Conservation (phyloP, 768 basidiomycete species). For the Vararia minispora region DNA sequence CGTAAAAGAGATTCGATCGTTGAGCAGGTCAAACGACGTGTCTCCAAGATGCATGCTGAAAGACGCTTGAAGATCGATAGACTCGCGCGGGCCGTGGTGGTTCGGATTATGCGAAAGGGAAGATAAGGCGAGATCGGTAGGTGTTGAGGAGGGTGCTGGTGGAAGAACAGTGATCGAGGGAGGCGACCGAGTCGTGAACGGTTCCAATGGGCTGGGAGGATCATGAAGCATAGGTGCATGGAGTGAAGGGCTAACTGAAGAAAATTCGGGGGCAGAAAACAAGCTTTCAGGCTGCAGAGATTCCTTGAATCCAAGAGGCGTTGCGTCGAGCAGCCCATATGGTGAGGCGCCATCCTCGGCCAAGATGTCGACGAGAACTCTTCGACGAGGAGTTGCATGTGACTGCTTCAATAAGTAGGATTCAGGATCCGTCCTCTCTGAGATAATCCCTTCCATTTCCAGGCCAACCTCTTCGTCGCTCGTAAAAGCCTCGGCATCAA, state of each 20-base stretch:
- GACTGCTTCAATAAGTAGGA: not conserved
- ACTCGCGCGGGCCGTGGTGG: constrained; percentile 10
- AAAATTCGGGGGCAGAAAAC: constrained; percentile 3
- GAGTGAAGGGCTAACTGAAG: constrained; percentile 11
- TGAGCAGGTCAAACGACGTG: constrained; percentile 13
- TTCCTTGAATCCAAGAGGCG: not conserved
- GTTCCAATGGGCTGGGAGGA: constrained; percentile 12
- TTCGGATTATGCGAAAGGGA: not conserved
- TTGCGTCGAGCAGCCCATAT: constrained; percentile 2
- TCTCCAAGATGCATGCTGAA: constrained; percentile 12
- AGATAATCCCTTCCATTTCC: not conserved
- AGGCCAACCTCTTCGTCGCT: not conserved
- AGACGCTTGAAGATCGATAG: constrained; percentile 10
- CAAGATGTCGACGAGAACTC: constrained; percentile 13
- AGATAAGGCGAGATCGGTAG: not conserved
- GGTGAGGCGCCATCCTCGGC: constrained; percentile 6
- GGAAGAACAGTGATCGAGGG: constrained; percentile 8
- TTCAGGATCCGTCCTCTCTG: not conserved
- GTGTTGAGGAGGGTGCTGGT: constrained; percentile 5
- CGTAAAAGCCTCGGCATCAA: not conserved
- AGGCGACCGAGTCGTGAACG: constrained; percentile 1
- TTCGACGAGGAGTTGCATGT: constrained; percentile 4
- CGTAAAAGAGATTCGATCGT: constrained; percentile 11
- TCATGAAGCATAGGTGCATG: constrained; percentile 19
- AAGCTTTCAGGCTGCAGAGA: not conserved